These are phyloP conservation scores for Anthracocystis walkeri DNA, from an alignment of 1,284 basidiomycete species.

Conservation along the genomic window DNA sequence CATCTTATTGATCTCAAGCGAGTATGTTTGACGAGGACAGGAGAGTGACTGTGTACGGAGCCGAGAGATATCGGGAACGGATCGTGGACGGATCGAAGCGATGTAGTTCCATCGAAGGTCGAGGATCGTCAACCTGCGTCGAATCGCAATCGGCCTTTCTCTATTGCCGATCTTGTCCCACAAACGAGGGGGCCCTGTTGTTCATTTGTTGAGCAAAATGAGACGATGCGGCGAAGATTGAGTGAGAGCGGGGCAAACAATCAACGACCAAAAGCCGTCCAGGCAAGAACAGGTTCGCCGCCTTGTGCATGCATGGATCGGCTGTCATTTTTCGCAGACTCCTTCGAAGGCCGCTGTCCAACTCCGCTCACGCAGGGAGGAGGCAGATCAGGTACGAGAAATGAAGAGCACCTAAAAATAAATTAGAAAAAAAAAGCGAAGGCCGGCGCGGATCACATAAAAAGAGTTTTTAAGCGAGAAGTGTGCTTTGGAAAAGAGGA, in stretches of 20 bases:
- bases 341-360: too few relatives aligned
- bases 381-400: not conserved
- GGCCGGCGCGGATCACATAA: conserved; percentile 6
- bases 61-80: conserved; percentile 1
- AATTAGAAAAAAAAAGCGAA: not conserved
- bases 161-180: not conserved
- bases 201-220: not conserved
- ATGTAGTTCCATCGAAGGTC: not conserved
- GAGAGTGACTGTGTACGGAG: not conserved
- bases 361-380: too few relatives aligned
- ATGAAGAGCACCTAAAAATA: conserved; percentile 1
- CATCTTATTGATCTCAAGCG: too few relatives aligned
- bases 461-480: too few relatives aligned
- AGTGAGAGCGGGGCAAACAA: not conserved
- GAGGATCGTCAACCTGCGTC: not conserved
- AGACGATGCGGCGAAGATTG: not conserved
- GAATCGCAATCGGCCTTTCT: not conserved
- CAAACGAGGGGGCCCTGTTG: not conserved
- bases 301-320: not conserved
- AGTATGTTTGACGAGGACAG: not conserved
- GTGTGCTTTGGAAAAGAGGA: not conserved
- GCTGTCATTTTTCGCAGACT: too few relatives aligned
- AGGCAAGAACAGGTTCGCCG: not conserved
- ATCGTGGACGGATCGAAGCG: not conserved
- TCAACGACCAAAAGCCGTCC: conserved; percentile 4